Evolutionary conservation across 805 yeast species (phyloP), one percentile per base, ranked within the genome.

Genomic region (Candida sakaeoensis): DNA sequence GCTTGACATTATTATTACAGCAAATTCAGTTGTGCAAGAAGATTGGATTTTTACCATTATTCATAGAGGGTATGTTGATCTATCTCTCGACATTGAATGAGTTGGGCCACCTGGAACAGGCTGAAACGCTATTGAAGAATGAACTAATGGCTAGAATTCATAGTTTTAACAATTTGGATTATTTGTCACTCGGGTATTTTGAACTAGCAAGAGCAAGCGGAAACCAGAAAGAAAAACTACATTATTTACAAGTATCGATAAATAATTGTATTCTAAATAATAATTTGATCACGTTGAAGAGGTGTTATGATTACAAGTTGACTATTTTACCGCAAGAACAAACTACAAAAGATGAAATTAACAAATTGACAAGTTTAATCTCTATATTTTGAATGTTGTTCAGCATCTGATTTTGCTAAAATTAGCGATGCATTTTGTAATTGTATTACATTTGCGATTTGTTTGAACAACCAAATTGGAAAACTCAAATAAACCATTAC

Each of bases 401-500:
- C 73, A 10, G 84, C 85, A 58, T 93, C 99, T 42, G 76, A 56
- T 44, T 74, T 77, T 8, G 97, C 97, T 54, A 93, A 74, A 39
- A 78, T 72, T 26, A 83, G 60, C 9, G 95, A 88, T 9, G 99
- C 99, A 52, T 85, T 80, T 42, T 78, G 74, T 75, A 93, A 65
- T 66, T 93, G 99, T 45, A 93, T 78, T 15, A 87, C 80, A 58
- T 95, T 93, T 47, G 95, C 85, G 42, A 82, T 61, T 68, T 93
- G 99, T 66, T 93, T 93, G 68, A 89, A 86, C 15, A 79, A 58
- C 87, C 95, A 93, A 40, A 90, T 74, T 22, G 99, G 99, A 46
- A 84, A 73, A 46, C 89, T 78, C 26, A 79, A 46, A 49, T 74
- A 67, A 12, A 75, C 75, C 50, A 82, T 54, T 33, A 75, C 54